A percentile compares a stretch with the other conserved stretches of the same genome.
These are phyloP conservation scores for Mortierella sp. DNA, from an alignment of 371 early-diverging fungal species.

Conservation along the genomic window DNA sequence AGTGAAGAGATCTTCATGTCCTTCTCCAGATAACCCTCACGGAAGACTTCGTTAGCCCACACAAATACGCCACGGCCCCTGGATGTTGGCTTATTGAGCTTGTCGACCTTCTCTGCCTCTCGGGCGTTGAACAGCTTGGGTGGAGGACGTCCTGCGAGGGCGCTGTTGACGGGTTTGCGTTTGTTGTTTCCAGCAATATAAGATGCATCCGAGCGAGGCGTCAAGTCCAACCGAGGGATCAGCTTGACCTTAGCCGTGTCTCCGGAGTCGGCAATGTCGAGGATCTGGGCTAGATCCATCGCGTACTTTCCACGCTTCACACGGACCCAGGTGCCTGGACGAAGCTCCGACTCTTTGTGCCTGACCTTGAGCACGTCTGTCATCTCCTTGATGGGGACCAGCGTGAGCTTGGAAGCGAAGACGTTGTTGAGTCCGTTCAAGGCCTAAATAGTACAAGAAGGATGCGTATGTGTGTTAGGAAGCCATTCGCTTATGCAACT, in stretches of 20 bases:
- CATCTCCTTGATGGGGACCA: slow-evolving; percentile 98
- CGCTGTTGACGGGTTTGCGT: slow-evolving; percentile 57
- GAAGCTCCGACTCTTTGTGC: slow-evolving; percentile 74
- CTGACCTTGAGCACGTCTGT: slow-evolving; percentile 89
- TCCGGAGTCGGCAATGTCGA: slow-evolving; percentile 83
- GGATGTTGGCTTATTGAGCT: slow-evolving; percentile 57
- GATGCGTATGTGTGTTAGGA: neutral
- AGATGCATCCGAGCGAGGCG: slow-evolving; percentile 41
- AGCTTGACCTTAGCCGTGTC: slow-evolving; percentile 86
- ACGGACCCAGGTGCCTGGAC: slow-evolving; percentile 91
- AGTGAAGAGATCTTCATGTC: slow-evolving; percentile 84
- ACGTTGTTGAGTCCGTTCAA: slow-evolving; percentile 81
- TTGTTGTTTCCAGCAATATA: slow-evolving; percentile 64
- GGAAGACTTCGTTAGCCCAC: slow-evolving; percentile 85
- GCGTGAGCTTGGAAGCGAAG: slow-evolving; percentile 77
- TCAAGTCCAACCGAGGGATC: slow-evolving; percentile 89
- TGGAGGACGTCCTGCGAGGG: slow-evolving; percentile 60
- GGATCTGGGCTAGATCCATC: slow-evolving; percentile 92
- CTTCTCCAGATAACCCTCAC: slow-evolving; percentile 93
- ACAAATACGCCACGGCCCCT: slow-evolving; percentile 74
- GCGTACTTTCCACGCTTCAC: slow-evolving; percentile 96
- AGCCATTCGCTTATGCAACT: neutral
- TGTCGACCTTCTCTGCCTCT: slow-evolving; percentile 67
- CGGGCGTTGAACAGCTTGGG: slow-evolving; percentile 83
- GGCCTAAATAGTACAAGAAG: too few relatives aligned